A percentile compares a stretch with the other conserved stretches of the same genome.
phyloP scores from a whole-genome alignment of 139 green algal genomes.

The Haematococcus lacustris region DNA sequence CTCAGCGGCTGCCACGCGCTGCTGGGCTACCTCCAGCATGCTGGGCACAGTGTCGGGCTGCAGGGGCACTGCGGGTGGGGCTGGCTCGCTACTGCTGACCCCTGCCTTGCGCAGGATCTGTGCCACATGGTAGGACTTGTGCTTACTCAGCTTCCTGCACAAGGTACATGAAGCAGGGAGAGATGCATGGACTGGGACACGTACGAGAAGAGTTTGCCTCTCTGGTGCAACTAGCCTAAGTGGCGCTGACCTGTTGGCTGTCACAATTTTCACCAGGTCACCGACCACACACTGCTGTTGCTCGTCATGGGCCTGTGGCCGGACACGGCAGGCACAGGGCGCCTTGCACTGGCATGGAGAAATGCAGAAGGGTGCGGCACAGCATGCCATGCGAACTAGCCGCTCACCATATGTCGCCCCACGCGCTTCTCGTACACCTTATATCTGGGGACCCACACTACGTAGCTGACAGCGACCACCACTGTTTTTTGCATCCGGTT shows the following conservation, averaged over 20 bases:
- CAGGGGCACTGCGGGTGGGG: background rate
- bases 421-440: constrained; percentile 46
- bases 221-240: too few species aligned
- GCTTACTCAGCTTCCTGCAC: constrained; percentile 35
- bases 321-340: background rate
- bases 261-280: constrained; percentile 44
- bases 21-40: constrained; percentile 2
- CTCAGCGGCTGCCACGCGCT: constrained; percentile 1
- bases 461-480: constrained; percentile 44
- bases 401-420: constrained; percentile 30
- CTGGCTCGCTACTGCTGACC: background rate
- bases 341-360: background rate
- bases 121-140: constrained; percentile 38
- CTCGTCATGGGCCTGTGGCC: constrained; percentile 38
- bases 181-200: background rate
- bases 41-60: too few species aligned
- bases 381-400: background rate
- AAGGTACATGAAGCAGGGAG: background rate
- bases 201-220: background rate
- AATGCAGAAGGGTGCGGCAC: background rate
- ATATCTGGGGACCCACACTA: constrained; percentile 48
- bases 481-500: constrained; percentile 62
- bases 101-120: constrained; percentile 19
- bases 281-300: constrained; percentile 36
- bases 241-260: constrained; percentile 3